Percentiles rank a stretch among this genome's conserved stretches.
Conservation (phyloP, 2,329 filamentous ascomycete genomes). For the Penicillium fuscoglaucum region DNA sequence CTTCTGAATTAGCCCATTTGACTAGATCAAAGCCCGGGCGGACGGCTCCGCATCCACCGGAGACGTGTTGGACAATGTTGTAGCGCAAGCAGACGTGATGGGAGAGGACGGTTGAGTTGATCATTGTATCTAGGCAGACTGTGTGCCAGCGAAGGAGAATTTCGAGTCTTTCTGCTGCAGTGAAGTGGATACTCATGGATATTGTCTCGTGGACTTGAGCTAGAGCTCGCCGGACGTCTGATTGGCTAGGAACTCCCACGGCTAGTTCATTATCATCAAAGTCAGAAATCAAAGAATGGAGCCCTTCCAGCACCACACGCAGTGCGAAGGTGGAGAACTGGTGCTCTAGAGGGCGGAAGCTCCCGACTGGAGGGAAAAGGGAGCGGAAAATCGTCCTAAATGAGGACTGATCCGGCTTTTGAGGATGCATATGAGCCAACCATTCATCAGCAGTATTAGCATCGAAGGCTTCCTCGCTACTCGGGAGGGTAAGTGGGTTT, state of each 20-base stretch:
- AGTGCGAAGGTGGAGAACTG: conserved; percentile 44
- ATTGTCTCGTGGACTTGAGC: conserved; percentile 44
- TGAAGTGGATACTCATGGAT: conserved; percentile 38
- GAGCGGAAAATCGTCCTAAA: conserved; percentile 45
- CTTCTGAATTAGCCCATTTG: conserved; percentile 41
- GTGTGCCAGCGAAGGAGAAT: conserved; percentile 48
- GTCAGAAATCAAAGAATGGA: conserved; percentile 48
- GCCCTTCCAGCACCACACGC: conserved; percentile 46
- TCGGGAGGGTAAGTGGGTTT: conserved; percentile 44
- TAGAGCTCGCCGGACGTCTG: conserved; percentile 43
- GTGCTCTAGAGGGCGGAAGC: conserved; percentile 32
- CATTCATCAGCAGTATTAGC: conserved; percentile 45
- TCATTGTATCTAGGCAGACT: conserved; percentile 46
- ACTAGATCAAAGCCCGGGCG: conserved; percentile 39
- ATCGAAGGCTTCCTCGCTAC: conserved; percentile 44
- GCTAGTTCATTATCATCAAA: conserved; percentile 40
- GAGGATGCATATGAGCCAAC: conserved; percentile 38
- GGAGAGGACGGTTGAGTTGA: conserved; percentile 44
- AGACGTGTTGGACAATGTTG: conserved; percentile 44
- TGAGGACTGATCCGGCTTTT: conserved; percentile 34
- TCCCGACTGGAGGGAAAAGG: conserved; percentile 39
- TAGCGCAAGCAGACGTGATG: conserved; percentile 43
- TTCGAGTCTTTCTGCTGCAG: conserved; percentile 41
- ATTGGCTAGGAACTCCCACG: conserved; percentile 43
- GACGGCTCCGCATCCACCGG: conserved; percentile 31